Conservation (phyloP, 2,329 filamentous ascomycete species). For the Scedosporium boydii region DNA sequence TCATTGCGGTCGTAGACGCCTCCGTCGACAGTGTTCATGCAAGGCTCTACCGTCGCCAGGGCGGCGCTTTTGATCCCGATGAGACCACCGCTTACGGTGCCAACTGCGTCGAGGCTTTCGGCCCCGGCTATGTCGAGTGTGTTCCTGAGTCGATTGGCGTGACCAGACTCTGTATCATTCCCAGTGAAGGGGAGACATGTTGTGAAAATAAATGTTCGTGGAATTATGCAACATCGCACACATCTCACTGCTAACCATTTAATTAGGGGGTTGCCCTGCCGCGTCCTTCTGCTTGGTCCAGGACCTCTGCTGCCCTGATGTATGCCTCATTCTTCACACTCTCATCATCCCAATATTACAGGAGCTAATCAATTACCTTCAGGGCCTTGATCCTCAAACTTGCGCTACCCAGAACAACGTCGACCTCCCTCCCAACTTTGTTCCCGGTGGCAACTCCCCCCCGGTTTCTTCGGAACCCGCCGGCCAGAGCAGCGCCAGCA, state of each 20-base stretch:
- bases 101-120: neutral
- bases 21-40: neutral
- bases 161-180: neutral
- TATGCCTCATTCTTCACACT: neutral
- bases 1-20: neutral
- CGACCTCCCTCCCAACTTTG: neutral
- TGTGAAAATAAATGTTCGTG: constrained; percentile 1
- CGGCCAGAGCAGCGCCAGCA: neutral
- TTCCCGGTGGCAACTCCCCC: neutral
- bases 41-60: neutral
- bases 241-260: neutral
- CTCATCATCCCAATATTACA: neutral
- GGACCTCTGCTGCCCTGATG: constrained; percentile 5
- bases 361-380: neutral
- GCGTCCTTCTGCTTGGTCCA: constrained; percentile 1
- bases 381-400: constrained; percentile 2
- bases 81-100: neutral
- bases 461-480: neutral
- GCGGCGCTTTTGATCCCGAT: constrained; percentile 1
- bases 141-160: neutral
- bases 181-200: neutral
- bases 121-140: constrained; percentile 1
- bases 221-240: neutral
- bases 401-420: neutral
- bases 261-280: constrained; percentile 4